Conservation (phyloP, 106 monocot genomes). For the Dioscorea zingiberensis region DNA sequence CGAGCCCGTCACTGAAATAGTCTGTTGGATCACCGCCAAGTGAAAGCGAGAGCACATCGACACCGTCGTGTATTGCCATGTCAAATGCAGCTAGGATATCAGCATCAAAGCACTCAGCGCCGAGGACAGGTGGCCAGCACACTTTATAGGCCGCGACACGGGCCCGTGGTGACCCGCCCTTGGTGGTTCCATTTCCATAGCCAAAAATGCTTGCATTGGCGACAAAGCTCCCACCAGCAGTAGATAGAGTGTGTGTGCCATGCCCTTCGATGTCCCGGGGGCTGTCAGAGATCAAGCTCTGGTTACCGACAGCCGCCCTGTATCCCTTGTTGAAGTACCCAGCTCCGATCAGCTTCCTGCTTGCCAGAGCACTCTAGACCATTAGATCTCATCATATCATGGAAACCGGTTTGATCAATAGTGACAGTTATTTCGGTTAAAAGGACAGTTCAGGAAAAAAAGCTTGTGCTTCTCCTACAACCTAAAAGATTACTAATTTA, state of each 20-base stretch:
- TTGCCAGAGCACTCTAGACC: neutral
- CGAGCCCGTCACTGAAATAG: slow-evolving; percentile 21
- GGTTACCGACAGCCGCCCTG: neutral
- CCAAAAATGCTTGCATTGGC: slow-evolving; percentile 34
- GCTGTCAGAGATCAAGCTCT: slow-evolving; percentile 12
- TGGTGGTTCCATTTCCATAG: slow-evolving; percentile 35
- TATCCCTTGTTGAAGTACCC: slow-evolving; percentile 45
- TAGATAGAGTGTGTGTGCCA: slow-evolving; percentile 52
- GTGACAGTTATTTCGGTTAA: too few species aligned
- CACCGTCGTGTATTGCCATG: slow-evolving; percentile 60
- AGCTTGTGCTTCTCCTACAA: too few species aligned
- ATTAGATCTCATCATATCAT: neutral
- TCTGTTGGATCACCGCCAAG: slow-evolving; percentile 25
- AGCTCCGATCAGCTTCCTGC: slow-evolving; percentile 63
- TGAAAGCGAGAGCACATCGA: slow-evolving; percentile 58
- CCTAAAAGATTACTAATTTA: too few species aligned
- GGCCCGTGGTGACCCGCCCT: slow-evolving; percentile 35
- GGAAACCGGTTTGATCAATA: too few species aligned
- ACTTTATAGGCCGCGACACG: slow-evolving; percentile 37
- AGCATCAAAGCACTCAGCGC: slow-evolving; percentile 38
- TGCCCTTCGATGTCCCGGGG: slow-evolving; percentile 35
- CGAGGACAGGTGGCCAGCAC: slow-evolving; percentile 11
- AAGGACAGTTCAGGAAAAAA: too few species aligned
- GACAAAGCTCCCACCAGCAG: slow-evolving; percentile 35
- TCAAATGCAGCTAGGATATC: slow-evolving; percentile 62